Base-by-base conservation (phyloP, 148 eudicot species). In the Spergularia marina region DNA sequence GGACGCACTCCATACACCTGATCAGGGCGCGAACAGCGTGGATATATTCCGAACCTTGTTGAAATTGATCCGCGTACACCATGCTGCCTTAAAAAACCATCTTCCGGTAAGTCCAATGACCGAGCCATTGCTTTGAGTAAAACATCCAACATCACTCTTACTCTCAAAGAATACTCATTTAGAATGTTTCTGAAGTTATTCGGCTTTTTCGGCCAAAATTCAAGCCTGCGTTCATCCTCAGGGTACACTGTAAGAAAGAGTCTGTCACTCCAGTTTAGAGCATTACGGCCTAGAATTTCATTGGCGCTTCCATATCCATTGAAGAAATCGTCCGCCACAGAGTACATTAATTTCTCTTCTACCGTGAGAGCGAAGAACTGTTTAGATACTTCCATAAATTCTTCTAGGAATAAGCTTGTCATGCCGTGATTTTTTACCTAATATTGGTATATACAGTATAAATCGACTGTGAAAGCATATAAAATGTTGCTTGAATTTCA, bases 151-250 rank as follows among this genome's bases (percentile, higher is more conserved):
- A 81, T 36, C 11, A 3, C 11, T 25, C 74, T 70, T 10, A 78
- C 53, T 68, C 63, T 69, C 72, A 10, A 9, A 0, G 82, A 44
- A 55, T 78, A 86, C 36, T 77, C 76, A 14, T 74, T 13, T 2
- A 84, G 53, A 20, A 76, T 41, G 39, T 77, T 85, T 90, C 86
- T 85, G 70, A 90, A 92, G 10, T 49, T 72, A 6, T 36, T 44
- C 0, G 93, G 97, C 53, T 80, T 85, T 74, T 86, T 49, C 4
- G 95, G 97, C 97, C 97, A 92, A 41, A 72, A 72, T 55, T 84
- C 52, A 49, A 82, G 83, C 74, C 77, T 87, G 64, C 82, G 80
- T 54, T 77, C 76, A 34, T 85, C 63, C 57, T 77, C 52, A 0
- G 97, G 94, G 61, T 67, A 51, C 3, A 82, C 78, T 0, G 54